These are phyloP conservation scores for Chaetothyriales sp. DNA, from an alignment of 2,329 filamentous ascomycete species.

Conservation along the genomic window DNA sequence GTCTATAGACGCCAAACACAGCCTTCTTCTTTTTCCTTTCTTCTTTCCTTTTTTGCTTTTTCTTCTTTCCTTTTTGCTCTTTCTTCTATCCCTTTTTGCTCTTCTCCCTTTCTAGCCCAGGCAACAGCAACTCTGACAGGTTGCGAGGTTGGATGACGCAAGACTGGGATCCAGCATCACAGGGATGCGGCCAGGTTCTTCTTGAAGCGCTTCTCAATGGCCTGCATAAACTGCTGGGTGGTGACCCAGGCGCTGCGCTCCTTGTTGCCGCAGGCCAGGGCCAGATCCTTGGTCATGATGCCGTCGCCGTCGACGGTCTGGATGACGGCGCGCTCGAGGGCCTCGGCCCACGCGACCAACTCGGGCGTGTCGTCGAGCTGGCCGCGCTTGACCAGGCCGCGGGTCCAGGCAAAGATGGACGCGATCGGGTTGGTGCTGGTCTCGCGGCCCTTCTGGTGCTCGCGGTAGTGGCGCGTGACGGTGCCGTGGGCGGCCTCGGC, in stretches of 20 bases:
- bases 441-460: constrained; percentile 95
- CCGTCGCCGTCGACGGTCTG: constrained; percentile 88
- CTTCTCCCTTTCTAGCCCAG: neutral
- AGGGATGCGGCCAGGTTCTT: constrained; percentile 50
- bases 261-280: constrained; percentile 84
- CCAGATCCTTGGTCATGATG: constrained; percentile 98
- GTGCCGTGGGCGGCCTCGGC: constrained; percentile 96
- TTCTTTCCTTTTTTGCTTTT: neutral
- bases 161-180: too few relatives aligned
- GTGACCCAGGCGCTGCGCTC: constrained; percentile 76
- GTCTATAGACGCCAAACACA: neutral
- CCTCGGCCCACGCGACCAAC: constrained; percentile 78
- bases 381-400: constrained; percentile 83
- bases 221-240: constrained; percentile 79
- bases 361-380: constrained; percentile 88
- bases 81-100: neutral
- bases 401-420: constrained; percentile 98
- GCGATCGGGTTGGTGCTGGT: constrained; percentile 98
- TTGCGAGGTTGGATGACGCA: neutral
- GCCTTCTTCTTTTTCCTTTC: neutral
- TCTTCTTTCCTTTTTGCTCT: neutral
- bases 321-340: constrained; percentile 80
- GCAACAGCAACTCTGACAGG: neutral
- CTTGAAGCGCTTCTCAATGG: constrained; percentile 84
- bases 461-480: constrained; percentile 94